These are phyloP conservation scores for Alectoria sarmentosa DNA, from an alignment of 495 filamentous ascomycete genomes.

Conservation along the genomic window DNA sequence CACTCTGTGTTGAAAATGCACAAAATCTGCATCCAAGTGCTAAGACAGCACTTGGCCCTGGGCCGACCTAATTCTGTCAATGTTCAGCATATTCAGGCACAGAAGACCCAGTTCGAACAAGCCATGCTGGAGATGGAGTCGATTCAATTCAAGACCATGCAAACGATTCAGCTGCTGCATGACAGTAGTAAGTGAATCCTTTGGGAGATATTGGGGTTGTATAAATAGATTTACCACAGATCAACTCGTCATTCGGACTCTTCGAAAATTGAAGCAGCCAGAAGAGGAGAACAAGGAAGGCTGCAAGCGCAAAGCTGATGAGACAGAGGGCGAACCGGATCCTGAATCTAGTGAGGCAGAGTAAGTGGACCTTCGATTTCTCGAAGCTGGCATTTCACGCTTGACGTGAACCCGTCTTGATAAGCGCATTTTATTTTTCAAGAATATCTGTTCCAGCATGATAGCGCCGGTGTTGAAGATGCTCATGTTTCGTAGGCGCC, in stretches of 20 bases:
- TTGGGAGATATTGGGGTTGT: not conserved
- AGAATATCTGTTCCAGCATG: not conserved
- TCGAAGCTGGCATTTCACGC: no score
- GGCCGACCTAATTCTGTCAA: not conserved
- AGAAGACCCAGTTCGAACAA: not conserved
- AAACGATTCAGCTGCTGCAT: not conserved
- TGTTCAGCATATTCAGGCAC: not conserved
- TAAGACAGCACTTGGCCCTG: not conserved
- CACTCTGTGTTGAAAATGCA: not conserved
- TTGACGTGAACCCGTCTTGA: no score
- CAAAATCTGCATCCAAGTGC: not conserved
- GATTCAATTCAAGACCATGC: not conserved
- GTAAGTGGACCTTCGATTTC: not conserved
- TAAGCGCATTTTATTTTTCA: no score
- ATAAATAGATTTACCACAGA: no score
- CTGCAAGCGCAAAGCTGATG: not conserved
- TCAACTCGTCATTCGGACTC: no score
- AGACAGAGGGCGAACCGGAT: not conserved
- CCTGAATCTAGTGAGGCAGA: not conserved
- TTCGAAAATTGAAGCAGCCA: not conserved
- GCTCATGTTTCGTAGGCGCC: conserved; percentile 1
- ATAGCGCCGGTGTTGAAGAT: conserved; percentile 17
- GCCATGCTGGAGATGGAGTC: not conserved
- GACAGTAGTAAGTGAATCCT: not conserved
- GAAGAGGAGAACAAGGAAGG: not conserved